A percentile compares a stretch with the other conserved stretches of the same genome.
Evolutionary conservation across 805 yeast species (phyloP).

Genomic region (Clavispora phyllophila): DNA sequence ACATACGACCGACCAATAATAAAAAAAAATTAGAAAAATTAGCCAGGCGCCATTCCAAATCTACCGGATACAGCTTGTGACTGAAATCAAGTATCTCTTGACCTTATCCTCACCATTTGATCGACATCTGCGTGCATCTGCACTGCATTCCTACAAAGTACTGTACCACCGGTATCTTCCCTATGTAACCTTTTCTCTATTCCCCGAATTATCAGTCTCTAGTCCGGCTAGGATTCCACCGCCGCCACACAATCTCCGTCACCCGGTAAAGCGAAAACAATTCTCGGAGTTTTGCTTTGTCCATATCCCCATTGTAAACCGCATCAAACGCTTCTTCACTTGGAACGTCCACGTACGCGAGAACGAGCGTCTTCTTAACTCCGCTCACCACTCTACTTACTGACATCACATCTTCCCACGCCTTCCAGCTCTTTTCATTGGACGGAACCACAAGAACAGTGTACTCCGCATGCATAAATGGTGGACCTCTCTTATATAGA

Average conservation of each 20-base stretch:
- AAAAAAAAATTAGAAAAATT: too few relatives aligned
- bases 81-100: too few relatives aligned
- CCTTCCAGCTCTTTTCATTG: constrained; percentile 33
- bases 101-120: too few relatives aligned
- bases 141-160: too few relatives aligned
- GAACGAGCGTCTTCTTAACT: constrained; percentile 72
- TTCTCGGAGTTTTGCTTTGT: constrained; percentile 13
- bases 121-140: too few relatives aligned
- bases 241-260: constrained; percentile 61
- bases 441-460: constrained; percentile 52
- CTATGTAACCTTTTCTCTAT: too few relatives aligned
- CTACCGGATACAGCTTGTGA: too few relatives aligned
- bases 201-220: too few relatives aligned
- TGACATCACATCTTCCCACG: constrained; percentile 56
- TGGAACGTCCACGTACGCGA: constrained; percentile 63
- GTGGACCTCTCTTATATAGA: constrained; percentile 88
- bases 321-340: constrained; percentile 23
- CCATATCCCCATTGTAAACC: constrained; percentile 2
- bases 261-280: constrained; percentile 45
- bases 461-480: constrained; percentile 90
- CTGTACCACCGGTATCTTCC: too few relatives aligned
- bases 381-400: constrained; percentile 79
- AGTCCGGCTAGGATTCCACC: constrained; percentile 85
- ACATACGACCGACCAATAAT: too few relatives aligned
- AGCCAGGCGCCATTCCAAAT: too few relatives aligned